Percentiles rank a stretch among this genome's conserved stretches.
Conservation (phyloP, 768 basidiomycete genomes). For the Suillus subluteus region DNA sequence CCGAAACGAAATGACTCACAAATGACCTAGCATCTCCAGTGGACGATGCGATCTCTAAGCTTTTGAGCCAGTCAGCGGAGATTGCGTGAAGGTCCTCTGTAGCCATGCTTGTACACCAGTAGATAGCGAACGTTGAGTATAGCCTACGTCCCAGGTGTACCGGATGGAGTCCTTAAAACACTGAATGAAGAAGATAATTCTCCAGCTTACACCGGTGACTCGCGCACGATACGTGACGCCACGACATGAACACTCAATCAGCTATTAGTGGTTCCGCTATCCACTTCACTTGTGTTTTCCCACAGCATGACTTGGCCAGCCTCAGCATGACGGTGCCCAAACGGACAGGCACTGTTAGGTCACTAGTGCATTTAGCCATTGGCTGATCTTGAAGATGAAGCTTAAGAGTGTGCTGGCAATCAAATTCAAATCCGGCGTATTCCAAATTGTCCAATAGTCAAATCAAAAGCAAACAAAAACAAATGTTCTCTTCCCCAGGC, state of each 20-base stretch:
- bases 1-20: neutral
- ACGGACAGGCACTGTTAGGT: neutral
- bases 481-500: too few relatives aligned
- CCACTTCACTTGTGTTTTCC: neutral
- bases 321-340: neutral
- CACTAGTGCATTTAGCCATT: neutral
- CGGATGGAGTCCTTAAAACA: neutral
- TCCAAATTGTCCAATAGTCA: too few relatives aligned
- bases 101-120: neutral
- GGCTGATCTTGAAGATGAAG: neutral
- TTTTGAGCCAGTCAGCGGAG: neutral
- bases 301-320: neutral
- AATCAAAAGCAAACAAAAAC: too few relatives aligned
- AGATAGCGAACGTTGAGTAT: neutral
- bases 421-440: too few relatives aligned
- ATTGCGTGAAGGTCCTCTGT: neutral
- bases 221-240: neutral
- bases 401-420: too few relatives aligned
- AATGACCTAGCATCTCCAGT: neutral
- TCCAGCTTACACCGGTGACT: neutral
- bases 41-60: neutral
- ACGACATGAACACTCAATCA: neutral
- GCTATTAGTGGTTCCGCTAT: neutral
- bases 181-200: neutral
- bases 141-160: neutral